Conservation (phyloP, 306 rosid species). For the Ceratonia siliqua region DNA sequence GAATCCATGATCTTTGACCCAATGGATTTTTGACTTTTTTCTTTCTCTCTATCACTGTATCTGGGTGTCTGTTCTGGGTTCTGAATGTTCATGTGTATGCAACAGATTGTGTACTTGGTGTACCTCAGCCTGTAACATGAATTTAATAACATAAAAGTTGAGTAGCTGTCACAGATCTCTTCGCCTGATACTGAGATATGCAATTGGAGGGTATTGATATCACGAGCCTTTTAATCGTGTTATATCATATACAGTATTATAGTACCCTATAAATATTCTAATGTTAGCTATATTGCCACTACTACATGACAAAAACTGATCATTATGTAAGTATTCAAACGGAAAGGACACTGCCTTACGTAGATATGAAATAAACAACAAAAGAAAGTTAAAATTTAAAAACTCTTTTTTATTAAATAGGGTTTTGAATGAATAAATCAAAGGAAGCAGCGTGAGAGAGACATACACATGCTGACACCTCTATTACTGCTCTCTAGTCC, state of each 20-base stretch:
- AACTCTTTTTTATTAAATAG: no score
- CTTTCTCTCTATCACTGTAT: background rate
- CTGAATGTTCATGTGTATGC: conserved; percentile 3
- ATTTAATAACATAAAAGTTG: conserved; percentile 2
- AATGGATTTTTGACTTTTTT: background rate
- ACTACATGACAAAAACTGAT: conserved; percentile 12
- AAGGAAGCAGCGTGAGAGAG: background rate
- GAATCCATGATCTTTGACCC: background rate
- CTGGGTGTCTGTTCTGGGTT: background rate
- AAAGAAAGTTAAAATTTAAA: no score
- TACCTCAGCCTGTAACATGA: conserved; percentile 1
- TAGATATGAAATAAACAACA: background rate
- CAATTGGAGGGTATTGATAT: background rate
- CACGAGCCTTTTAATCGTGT: background rate
- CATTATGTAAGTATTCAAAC: background rate
- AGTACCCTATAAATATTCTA: background rate
- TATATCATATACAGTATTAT: background rate
- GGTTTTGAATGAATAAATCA: no score
- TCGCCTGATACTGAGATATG: background rate
- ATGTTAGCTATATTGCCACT: background rate
- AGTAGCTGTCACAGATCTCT: conserved; percentile 4
- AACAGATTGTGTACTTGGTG: conserved; percentile 15
- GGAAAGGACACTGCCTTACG: background rate
- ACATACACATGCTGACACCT: background rate
- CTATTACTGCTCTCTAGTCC: conserved; percentile 39